phyloP scores from a whole-genome alignment of 352 stramenopile species.

The Phytophthora megakarya region DNA sequence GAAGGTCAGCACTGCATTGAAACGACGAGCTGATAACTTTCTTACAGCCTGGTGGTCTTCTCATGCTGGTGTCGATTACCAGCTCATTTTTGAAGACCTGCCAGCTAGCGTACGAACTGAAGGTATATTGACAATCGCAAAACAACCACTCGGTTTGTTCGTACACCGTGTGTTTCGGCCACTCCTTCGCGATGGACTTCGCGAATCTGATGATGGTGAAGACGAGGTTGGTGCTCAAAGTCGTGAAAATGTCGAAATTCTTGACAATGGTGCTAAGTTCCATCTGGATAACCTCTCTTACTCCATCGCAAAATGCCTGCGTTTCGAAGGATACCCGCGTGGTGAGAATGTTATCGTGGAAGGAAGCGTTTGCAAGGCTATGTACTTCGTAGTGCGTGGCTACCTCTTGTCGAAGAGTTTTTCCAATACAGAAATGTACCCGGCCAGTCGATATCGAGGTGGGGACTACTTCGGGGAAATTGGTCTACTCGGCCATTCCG shows the following conservation, averaged over 20 bases:
- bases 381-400: slow-evolving; percentile 74
- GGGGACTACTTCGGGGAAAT: slow-evolving; percentile 67
- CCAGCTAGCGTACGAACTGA: slow-evolving; percentile 56
- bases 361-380: slow-evolving; percentile 58
- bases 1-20: slow-evolving; percentile 45
- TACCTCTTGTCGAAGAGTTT: slow-evolving; percentile 57
- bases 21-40: slow-evolving; percentile 47
- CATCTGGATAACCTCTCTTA: slow-evolving; percentile 40
- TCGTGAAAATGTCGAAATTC: not conserved
- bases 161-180: slow-evolving; percentile 49
- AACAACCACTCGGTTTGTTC: slow-evolving; percentile 52
- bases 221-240: slow-evolving; percentile 1
- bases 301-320: slow-evolving; percentile 51
- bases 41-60: slow-evolving; percentile 65
- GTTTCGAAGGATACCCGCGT: slow-evolving; percentile 69
- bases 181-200: slow-evolving; percentile 24
- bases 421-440: slow-evolving; percentile 55
- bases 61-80: slow-evolving; percentile 62
- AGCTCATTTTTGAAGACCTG: slow-evolving; percentile 57
- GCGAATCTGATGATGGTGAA: not conserved
- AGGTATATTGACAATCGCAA: slow-evolving; percentile 45
- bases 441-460: slow-evolving; percentile 46
- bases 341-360: slow-evolving; percentile 63
- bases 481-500: slow-evolving; percentile 56
- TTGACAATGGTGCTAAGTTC: slow-evolving; percentile 6